Evolutionary conservation across 2,329 filamentous ascomycete genomes (phyloP), one percentile per base, ranked within the genome.

Genomic region (Sporothrix dimorphospora): DNA sequence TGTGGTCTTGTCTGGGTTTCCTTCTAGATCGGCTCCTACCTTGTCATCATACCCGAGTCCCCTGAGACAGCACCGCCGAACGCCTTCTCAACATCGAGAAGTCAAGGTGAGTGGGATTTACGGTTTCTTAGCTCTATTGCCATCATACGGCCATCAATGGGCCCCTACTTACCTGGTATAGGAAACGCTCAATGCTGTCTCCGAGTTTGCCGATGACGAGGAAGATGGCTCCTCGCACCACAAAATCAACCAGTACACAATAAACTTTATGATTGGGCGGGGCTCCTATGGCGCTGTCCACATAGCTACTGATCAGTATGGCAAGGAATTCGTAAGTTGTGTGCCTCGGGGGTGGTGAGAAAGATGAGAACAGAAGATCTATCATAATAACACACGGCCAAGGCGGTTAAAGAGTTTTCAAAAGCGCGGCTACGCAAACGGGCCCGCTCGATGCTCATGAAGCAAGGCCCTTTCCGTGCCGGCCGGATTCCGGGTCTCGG

Each of bases 341-440:
- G 1, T 21, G 3, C 49, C 14, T 27, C 16, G 34, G 5, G 21
- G 19, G 45, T 1, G 21, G n/a, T 27, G 38, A 16, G 1, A 4
- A 47, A 11, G 42, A 45, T 1, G 42, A 4, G 19, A n/a, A 12
- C 16, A 38, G 6, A 40, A 11, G 1, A 6, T 16, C 34, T 12
- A n/a, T 4, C 24, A 12, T 78, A 68, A 74, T 76, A 70, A 70
- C 65, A 71, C 61, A 11, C 16, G 73, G 24, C 79, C 34, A 24
- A 97, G 94, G 95, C 96, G 72, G 89, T 98, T 79, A 99, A 99
- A 82, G 94, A 98, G 79, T 98, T 99, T 82, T 98, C 95, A 73
- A 99, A 99, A 80, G 90, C 93, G 1, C 90, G 94, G 47, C 85
- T 99, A 71, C 90, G 94, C 68, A 97, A 95, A 83, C 92, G 94